Percentiles rank a stretch among this genome's conserved stretches.
These are phyloP conservation scores for Alloteropsis angusta DNA, from an alignment of 202 grass and related monocot genomes.

Conservation along the genomic window DNA sequence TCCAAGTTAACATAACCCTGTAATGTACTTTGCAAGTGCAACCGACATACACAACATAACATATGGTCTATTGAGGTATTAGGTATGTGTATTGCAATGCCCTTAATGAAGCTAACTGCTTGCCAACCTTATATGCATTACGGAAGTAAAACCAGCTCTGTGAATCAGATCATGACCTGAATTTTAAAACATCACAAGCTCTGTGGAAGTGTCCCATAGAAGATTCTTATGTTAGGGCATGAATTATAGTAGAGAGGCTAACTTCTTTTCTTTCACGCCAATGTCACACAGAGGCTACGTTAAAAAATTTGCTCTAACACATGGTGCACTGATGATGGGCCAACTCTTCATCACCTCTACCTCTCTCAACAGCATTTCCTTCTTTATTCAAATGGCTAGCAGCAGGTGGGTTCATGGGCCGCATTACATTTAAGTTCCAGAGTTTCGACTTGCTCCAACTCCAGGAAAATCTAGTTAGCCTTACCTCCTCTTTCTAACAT, in stretches of 20 bases:
- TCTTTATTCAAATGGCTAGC: not conserved
- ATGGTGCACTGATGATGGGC: not conserved
- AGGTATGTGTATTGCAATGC: not conserved
- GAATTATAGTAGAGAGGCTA: no score
- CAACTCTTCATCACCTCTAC: not conserved
- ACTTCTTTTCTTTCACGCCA: no score
- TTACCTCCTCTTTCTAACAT: not conserved
- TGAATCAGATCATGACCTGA: no score
- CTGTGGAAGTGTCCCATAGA: no score
- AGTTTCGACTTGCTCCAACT: no score
- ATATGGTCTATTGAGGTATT: not conserved
- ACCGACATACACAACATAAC: not conserved
- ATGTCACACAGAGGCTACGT: no score
- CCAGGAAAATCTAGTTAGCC: no score
- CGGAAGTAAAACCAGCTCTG: not conserved
- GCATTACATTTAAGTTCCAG: no score
- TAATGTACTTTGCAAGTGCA: not conserved
- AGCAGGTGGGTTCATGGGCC: not conserved
- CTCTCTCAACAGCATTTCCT: not conserved
- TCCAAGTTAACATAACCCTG: not conserved
- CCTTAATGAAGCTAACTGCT: not conserved
- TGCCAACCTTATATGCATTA: not conserved
- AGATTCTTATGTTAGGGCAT: no score
- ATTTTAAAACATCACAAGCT: no score
- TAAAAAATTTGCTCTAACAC: no score